Evolutionary conservation across 768 basidiomycete genomes (phyloP).

Genomic region (Chiua virens): DNA sequence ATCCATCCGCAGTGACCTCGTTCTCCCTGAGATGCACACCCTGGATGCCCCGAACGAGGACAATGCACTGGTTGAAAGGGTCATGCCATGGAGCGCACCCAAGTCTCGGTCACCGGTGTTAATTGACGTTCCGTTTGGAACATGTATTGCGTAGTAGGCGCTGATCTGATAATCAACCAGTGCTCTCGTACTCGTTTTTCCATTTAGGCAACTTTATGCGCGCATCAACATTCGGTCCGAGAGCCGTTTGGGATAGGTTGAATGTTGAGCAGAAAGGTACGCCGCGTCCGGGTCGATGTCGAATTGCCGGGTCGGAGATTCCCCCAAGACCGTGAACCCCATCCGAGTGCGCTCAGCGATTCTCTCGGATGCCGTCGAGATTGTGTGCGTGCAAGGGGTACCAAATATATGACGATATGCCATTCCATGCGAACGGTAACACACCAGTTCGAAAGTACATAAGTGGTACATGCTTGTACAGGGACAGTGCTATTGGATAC

Average conservation of each 20-base stretch:
- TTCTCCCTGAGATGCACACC: background rate
- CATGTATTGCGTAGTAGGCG: background rate
- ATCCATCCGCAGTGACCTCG: slow-evolving; percentile 1
- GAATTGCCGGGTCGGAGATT: background rate
- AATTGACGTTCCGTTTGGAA: background rate
- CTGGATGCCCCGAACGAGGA: background rate
- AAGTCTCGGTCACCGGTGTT: background rate
- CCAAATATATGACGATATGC: background rate
- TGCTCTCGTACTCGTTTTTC: background rate
- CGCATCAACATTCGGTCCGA: background rate
- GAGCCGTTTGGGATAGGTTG: no score
- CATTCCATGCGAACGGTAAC: background rate
- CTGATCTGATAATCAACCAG: background rate
- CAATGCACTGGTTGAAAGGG: background rate
- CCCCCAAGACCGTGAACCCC: background rate
- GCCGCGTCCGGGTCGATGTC: no score
- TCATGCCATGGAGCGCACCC: background rate
- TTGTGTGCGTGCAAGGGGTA: background rate
- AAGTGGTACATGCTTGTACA: background rate
- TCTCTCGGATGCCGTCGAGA: background rate
- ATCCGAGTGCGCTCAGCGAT: background rate
- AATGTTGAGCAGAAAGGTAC: no score
- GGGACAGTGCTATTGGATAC: slow-evolving; percentile 2
- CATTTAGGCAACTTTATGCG: background rate
- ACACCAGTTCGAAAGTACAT: background rate